A percentile compares a stretch with the other conserved stretches of the same genome.
Conservation (phyloP, 192 early-diverging fungal species). For the Gigaspora rosea region DNA sequence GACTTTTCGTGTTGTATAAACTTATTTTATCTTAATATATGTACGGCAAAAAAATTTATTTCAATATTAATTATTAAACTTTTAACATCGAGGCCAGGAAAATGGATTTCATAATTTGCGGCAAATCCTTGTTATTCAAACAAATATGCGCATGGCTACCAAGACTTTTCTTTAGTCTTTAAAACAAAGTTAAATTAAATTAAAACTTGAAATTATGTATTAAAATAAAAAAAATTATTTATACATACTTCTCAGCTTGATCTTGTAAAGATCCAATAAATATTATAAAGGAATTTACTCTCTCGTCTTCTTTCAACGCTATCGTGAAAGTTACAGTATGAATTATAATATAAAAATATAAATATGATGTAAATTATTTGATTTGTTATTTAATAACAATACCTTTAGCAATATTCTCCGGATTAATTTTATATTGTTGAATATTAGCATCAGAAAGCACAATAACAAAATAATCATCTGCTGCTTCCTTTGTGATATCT, state of each 20-base stretch:
- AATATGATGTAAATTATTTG: not conserved
- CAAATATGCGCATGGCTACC: conserved; percentile 60
- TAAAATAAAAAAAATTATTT: not conserved
- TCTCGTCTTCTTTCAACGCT: conserved; percentile 71
- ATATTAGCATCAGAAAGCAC: conserved; percentile 83
- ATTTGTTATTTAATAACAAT: conserved; percentile 26
- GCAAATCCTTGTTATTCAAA: conserved; percentile 61
- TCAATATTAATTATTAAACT: conserved; percentile 23
- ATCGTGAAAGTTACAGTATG: not conserved
- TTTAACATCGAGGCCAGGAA: conserved; percentile 65
- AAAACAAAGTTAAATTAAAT: not conserved
- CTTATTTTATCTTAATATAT: no score
- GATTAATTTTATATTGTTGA: conserved; percentile 75
- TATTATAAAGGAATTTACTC: conserved; percentile 72
- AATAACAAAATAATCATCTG: conserved; percentile 79
- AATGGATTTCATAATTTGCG: conserved; percentile 62
- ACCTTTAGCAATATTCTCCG: conserved; percentile 63
- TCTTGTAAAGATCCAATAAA: conserved; percentile 82
- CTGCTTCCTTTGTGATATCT: conserved; percentile 69
- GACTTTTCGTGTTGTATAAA: no score
- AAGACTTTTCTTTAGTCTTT: conserved; percentile 50
- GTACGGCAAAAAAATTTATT: no score
- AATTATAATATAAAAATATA: not conserved
- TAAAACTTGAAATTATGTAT: not conserved
- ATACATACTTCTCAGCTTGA: conserved; percentile 64